Evolutionary conservation across 2,329 filamentous ascomycete genomes (phyloP).

Genomic region (Stagonosporopsis cucurbitacearum): DNA sequence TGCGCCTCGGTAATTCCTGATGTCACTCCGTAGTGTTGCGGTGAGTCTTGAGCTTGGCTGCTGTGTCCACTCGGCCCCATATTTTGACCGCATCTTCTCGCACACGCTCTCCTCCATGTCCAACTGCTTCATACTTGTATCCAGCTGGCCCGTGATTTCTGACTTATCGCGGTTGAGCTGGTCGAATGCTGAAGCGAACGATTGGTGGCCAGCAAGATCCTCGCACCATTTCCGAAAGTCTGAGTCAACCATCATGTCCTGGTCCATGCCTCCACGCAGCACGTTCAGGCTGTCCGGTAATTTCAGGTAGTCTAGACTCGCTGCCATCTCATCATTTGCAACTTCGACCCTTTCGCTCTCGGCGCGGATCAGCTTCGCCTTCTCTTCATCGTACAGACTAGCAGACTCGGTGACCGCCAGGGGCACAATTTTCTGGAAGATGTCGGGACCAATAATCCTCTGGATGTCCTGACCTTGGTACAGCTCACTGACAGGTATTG

Average conservation of each 20-base stretch:
- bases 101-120: slow-evolving; percentile 98
- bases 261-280: slow-evolving; percentile 89
- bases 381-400: slow-evolving; percentile 97
- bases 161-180: slow-evolving; percentile 78
- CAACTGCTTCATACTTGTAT: slow-evolving; percentile 83
- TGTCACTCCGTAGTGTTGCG: slow-evolving; percentile 83
- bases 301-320: slow-evolving; percentile 91
- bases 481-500: slow-evolving; percentile 93
- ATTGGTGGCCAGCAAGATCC: slow-evolving; percentile 84
- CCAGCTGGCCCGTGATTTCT: slow-evolving; percentile 73
- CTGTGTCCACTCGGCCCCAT: slow-evolving; percentile 94
- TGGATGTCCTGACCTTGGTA: slow-evolving; percentile 98
- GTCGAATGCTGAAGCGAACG: slow-evolving; percentile 80
- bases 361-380: slow-evolving; percentile 91
- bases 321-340: slow-evolving; percentile 94
- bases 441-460: slow-evolving; percentile 92
- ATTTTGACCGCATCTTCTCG: slow-evolving; percentile 99
- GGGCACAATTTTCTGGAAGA: slow-evolving; percentile 96
- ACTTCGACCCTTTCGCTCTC: slow-evolving; percentile 93
- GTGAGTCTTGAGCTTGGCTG: slow-evolving; percentile 92
- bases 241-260: slow-evolving; percentile 84
- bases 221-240: slow-evolving; percentile 95
- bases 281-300: slow-evolving; percentile 88
- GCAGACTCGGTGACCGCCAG: slow-evolving; percentile 96
- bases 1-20: slow-evolving; percentile 85